Base-by-base conservation (phyloP, 2,329 filamentous ascomycete genomes). In the Epichloe baconii region DNA sequence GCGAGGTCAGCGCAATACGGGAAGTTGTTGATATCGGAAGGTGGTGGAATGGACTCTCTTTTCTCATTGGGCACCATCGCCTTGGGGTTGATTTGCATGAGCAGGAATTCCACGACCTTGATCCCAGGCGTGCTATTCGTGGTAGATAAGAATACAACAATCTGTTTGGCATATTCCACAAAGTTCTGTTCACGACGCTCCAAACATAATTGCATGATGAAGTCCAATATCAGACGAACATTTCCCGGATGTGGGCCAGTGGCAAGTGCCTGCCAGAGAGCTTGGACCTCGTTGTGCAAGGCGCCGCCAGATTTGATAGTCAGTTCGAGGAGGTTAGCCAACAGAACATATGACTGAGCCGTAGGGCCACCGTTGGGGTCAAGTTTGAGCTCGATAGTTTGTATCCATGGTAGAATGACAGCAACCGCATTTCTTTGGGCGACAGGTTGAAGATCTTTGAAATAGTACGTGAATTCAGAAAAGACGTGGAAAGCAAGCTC, bases 151-250 rank as follows among this genome's bases (percentile, higher is more conserved):
- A 96, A 97, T 0, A 98, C 94, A 15, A 97, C 89, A 49, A 98
- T 93, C 66, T 98, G 93, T 70, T 97, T 98, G 5, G 91, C 91
- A 63, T 94, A 95, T 59, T 96, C 88, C 51, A 98, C 91, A 66
- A 96, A 98, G 60, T 96, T 97, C 61, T 98, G 93, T 65, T 98
- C 94, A 47, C 91, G 83, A 35, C 91, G 83, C 61, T 98, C 93
- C 11, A 98, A 72, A 59, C 93, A 98, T 4, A 97, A 77, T 31
- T 83, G 83, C 67, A 98, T 97, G 66, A 98, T 93, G 63, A 98
- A 98, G 64, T 97, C 90, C 1, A 98, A 77, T 12, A 97, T 87
- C 36, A 98, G 73, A 51, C 94, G 88, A 11, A 98, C 93, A 61
- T 98, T 98, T 19, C 90, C 91, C 8, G 83, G 87, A 65, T 96